phyloP scores from a whole-genome alignment of 768 basidiomycete genomes.

The Harrya chromipes region DNA sequence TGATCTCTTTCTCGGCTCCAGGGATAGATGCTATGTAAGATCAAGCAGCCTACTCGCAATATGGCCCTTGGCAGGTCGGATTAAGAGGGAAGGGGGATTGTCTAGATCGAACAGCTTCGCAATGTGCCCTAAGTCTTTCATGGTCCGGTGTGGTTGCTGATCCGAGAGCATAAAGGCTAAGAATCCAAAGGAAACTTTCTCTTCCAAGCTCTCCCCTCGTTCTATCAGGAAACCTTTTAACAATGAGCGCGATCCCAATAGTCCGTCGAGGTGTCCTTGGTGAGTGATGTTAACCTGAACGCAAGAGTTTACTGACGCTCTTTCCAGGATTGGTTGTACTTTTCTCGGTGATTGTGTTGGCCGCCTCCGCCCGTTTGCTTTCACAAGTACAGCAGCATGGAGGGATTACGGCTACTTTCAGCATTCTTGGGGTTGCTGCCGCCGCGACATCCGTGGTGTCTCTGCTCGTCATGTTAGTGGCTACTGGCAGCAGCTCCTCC shows the following conservation, averaged over 20 bases:
- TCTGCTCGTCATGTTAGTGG: slow-evolving; percentile 26
- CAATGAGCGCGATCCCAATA: slow-evolving; percentile 12
- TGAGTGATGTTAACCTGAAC: slow-evolving; percentile 4
- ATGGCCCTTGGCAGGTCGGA: too few species aligned
- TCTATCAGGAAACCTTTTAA: neutral
- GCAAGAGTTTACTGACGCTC: neutral
- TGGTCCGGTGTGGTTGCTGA: too few species aligned
- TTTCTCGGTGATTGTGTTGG: slow-evolving; percentile 33
- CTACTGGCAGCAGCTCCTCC: neutral
- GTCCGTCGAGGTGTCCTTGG: slow-evolving; percentile 23
- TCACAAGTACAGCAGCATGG: slow-evolving; percentile 14
- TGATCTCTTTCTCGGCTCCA: too few species aligned
- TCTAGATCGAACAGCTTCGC: too few species aligned
- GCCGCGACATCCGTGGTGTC: slow-evolving; percentile 29
- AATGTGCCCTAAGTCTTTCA: too few species aligned
- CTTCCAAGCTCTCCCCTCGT: neutral
- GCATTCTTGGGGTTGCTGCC: slow-evolving; percentile 29
- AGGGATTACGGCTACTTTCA: slow-evolving; percentile 16
- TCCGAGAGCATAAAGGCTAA: slow-evolving; percentile 11
- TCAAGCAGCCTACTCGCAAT: too few species aligned
- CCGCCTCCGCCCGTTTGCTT: slow-evolving; percentile 27
- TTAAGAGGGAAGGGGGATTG: too few species aligned
- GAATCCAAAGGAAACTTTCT: neutral
- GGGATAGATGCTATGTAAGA: too few species aligned
- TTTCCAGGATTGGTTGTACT: slow-evolving; percentile 13